A percentile compares a stretch with the other conserved stretches of the same genome.
Conservation (phyloP, 2,329 filamentous ascomycete genomes). For the Phaeomoniella chlamydospora region DNA sequence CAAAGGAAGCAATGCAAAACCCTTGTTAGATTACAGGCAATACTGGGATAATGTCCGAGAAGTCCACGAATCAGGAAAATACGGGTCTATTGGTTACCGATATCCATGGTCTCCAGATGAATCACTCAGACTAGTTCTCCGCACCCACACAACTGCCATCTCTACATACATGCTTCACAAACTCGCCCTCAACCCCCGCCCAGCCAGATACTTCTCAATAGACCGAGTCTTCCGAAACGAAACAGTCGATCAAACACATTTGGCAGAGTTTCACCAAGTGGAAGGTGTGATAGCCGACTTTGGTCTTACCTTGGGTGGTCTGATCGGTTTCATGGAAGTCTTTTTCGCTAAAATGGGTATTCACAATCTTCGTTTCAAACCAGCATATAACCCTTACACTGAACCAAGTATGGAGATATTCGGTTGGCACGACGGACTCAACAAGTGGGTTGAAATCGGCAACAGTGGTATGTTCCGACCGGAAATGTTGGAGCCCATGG, state of each 20-base stretch:
- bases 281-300: slow-evolving; percentile 98
- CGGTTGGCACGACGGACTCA: slow-evolving; percentile 76
- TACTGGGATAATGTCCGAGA: slow-evolving; percentile 82
- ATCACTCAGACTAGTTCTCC: slow-evolving; percentile 71
- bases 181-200: slow-evolving; percentile 67
- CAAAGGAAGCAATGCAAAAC: slow-evolving; percentile 32
- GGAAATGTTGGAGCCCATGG: slow-evolving; percentile 94
- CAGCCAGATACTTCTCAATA: slow-evolving; percentile 95
- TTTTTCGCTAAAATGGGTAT: slow-evolving; percentile 98
- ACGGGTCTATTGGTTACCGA: slow-evolving; percentile 88
- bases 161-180: slow-evolving; percentile 85
- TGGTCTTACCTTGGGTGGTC: slow-evolving; percentile 74
- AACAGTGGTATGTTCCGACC: slow-evolving; percentile 98
- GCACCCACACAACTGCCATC: slow-evolving; percentile 90
- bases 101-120: slow-evolving; percentile 89
- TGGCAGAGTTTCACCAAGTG: slow-evolving; percentile 97
- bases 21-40: slow-evolving; percentile 52
- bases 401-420: slow-evolving; percentile 98
- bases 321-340: slow-evolving; percentile 87
- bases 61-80: slow-evolving; percentile 84
- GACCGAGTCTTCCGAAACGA: slow-evolving; percentile 98
- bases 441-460: slow-evolving; percentile 91
- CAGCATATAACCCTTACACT: slow-evolving; percentile 89
- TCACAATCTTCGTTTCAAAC: slow-evolving; percentile 78
- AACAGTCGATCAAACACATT: slow-evolving; percentile 87